Evolutionary conservation across 1,139 yeast species (phyloP), one percentile per base, ranked within the genome.

Genomic region (Dujonia santamariae): DNA sequence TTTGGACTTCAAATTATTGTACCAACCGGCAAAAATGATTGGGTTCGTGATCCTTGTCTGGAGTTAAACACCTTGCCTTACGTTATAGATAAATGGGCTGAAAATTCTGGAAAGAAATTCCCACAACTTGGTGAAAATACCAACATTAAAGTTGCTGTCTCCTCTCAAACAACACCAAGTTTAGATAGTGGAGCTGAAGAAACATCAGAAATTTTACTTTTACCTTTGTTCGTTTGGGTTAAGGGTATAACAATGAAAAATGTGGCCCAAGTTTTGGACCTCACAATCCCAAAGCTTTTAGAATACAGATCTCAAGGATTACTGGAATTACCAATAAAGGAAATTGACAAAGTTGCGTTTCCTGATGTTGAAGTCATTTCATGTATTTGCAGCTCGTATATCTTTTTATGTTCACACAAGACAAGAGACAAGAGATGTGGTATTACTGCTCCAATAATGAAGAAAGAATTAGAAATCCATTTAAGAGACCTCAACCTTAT

Each of bases 351-450:
- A n/a, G n/a, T n/a, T n/a, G 30, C 14, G n/a, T 27, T 15, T 16
- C 13, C 17, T 11, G 32, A 18, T 4, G 27, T 18, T 4, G 6
- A 9, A 5, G 21, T 29, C 6, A 4, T 14, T 9, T 75, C 32
- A 4, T n/a, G 74, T 38, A 41, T 44, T 2, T 73, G 73, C 43
- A 60, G 63, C 35, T 72, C 92, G 1, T 80, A 75, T 48, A 65
- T 92, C 4, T 72, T 92, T 37, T 58, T 92, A 31, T 92, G 98
- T 50, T 88, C 97, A 1, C 98, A 92, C 57, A 67, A 72, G 33
- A 86, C 95, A 4, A 78, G 97, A 56, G 98, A 92, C 56, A 90
- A 87, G 56, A 70, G 94, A 41, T 92, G 98, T 61, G 97, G 96
- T 23, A 64, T 87, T 29, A 86, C 97, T 1, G 97, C 97, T 0